Percentiles rank a stretch among this genome's conserved stretches.
Conservation (phyloP, 495 filamentous ascomycete genomes). For the Xylaria cubensis region DNA sequence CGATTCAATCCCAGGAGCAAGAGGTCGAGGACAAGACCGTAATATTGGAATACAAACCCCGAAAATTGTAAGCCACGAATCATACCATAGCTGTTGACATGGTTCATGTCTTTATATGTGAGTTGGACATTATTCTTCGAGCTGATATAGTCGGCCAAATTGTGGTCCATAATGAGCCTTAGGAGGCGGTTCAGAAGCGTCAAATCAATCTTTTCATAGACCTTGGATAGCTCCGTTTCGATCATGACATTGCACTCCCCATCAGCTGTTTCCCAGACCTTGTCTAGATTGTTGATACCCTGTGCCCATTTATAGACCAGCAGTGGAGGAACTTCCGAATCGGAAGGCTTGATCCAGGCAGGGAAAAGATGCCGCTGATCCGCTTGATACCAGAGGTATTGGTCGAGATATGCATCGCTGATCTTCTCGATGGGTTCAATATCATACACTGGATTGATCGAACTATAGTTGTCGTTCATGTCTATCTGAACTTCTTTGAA, state of each 20-base stretch:
- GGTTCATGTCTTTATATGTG: conserved; percentile 99
- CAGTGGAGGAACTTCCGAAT: conserved; percentile 97
- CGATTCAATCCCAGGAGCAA: conserved; percentile 91
- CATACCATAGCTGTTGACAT: conserved; percentile 98
- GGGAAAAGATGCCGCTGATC: conserved; percentile 98
- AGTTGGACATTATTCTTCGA: conserved; percentile 99
- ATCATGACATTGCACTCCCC: conserved; percentile 99
- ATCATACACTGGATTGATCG: conserved; percentile 98
- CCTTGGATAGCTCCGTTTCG: conserved; percentile 96
- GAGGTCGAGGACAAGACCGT: conserved; percentile 93
- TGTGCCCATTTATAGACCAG: conserved; percentile 99
- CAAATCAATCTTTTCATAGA: conserved; percentile 99
- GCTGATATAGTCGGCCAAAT: conserved; percentile 98
- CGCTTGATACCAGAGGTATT: conserved; percentile 99
- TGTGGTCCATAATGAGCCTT: conserved; percentile 98
- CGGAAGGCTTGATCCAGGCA: conserved; percentile 98
- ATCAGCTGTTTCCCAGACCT: conserved; percentile 94
- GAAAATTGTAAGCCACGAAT: conserved; percentile 98
- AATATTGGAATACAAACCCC: conserved; percentile 99
- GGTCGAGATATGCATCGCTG: conserved; percentile 97
- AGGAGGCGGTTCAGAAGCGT: conserved; percentile 93
- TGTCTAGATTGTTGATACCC: conserved; percentile 98
- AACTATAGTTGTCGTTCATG: conserved; percentile 99
- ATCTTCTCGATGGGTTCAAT: conserved; percentile 99
- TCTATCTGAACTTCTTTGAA: conserved; percentile 99